Conservation (phyloP, 2,329 filamentous ascomycete species). For the Pseudopithomyces chartarum region DNA sequence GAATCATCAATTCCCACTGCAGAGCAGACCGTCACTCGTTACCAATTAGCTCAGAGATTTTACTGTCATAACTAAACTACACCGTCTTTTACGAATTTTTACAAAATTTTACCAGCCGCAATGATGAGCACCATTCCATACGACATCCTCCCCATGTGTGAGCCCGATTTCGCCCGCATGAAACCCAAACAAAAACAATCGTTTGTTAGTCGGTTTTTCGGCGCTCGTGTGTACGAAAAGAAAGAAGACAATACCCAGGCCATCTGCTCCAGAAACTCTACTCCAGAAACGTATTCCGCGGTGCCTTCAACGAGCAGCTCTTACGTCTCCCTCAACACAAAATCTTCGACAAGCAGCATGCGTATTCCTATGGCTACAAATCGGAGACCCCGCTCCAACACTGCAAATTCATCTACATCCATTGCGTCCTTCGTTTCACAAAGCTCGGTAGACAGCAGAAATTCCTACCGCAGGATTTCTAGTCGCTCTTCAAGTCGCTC, state of each 20-base stretch:
- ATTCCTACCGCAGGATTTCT: neutral
- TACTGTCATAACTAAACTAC: neutral
- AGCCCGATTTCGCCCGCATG: neutral
- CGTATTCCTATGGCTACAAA: neutral
- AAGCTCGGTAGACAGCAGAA: neutral
- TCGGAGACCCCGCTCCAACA: neutral
- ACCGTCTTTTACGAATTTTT: neutral
- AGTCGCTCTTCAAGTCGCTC: neutral
- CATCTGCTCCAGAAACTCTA: neutral
- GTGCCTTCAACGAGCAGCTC: neutral
- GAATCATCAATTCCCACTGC: neutral
- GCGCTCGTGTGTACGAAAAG: neutral
- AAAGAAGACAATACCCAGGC: neutral
- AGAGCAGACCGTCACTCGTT: constrained; percentile 2
- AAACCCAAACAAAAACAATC: constrained; percentile 1
- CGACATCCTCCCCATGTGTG: constrained; percentile 3
- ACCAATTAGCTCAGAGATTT: neutral
- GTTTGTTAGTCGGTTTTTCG: constrained; percentile 4
- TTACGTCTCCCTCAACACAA: neutral
- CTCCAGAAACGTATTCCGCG: neutral
- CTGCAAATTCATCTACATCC: neutral
- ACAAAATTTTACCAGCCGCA: neutral
- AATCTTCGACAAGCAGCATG: neutral
- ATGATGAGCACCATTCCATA: constrained; percentile 2
- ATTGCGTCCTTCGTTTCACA: constrained; percentile 1